phyloP scores from a whole-genome alignment of 2,329 filamentous ascomycete species.

The Ceratocystis diversiconidia region DNA sequence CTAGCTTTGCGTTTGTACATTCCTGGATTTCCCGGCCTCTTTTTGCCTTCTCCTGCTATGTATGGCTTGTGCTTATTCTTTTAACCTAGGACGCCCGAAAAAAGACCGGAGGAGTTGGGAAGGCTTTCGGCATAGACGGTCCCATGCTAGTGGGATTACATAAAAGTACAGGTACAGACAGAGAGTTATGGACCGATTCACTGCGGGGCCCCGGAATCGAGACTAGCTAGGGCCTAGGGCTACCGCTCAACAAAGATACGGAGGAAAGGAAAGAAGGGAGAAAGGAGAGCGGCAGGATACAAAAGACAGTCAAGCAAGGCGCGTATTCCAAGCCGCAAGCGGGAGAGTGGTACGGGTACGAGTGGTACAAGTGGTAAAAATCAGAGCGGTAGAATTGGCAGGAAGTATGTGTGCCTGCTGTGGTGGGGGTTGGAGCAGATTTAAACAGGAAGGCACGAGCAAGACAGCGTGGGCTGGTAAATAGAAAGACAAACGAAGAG shows the following conservation, averaged over 20 bases:
- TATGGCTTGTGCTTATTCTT: neutral
- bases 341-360: neutral
- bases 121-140: neutral
- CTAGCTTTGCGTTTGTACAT: neutral
- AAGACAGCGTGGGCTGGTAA: neutral
- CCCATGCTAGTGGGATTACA: neutral
- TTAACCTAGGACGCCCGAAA: neutral
- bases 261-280: neutral
- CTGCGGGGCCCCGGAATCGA: neutral
- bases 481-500: neutral
- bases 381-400: neutral
- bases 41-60: neutral
- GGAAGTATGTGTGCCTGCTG: neutral
- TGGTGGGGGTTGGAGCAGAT: neutral
- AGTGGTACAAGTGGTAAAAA: neutral
- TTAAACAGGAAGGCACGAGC: neutral
- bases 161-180: neutral
- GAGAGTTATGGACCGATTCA: neutral
- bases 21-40: conserved; percentile 6
- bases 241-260: neutral
- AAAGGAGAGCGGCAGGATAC: neutral
- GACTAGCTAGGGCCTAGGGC: neutral
- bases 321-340: neutral
- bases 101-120: neutral
- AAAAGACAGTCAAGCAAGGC: neutral